These are phyloP conservation scores for Cryphonectria carpinicola DNA, from an alignment of 2,329 filamentous ascomycete genomes.

Conservation along the genomic window DNA sequence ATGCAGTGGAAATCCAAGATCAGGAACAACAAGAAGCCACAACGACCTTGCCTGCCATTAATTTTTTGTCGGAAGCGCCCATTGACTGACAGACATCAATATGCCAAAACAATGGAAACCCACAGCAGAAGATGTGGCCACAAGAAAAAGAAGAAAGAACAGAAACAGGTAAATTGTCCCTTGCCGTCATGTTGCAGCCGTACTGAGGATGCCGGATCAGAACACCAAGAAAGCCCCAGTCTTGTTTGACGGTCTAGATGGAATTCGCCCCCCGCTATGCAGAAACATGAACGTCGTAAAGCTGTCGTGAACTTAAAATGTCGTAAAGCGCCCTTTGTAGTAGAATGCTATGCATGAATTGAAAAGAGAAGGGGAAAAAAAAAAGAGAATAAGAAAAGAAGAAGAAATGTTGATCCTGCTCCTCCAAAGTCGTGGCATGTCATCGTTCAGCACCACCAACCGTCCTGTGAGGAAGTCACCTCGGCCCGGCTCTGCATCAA, in stretches of 20 bases:
- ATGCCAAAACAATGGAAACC: not conserved
- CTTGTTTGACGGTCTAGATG: constrained; percentile 22
- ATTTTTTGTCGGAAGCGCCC: not conserved
- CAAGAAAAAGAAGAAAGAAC: not conserved
- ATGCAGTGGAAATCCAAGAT: not conserved
- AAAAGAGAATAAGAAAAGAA: too few species aligned
- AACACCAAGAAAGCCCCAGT: constrained; percentile 5
- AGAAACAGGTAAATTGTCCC: constrained; percentile 7
- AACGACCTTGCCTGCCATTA: not conserved
- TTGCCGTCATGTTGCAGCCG: constrained; percentile 18
- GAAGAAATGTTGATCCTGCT: too few species aligned
- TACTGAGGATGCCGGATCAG: not conserved
- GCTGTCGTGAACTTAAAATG: not conserved
- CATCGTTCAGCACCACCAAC: constrained; percentile 1
- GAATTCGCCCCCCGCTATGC: constrained; percentile 28
- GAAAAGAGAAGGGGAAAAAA: not conserved
- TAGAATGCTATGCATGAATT: constrained; percentile 1
- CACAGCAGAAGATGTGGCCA: not conserved
- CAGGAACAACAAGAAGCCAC: not conserved
- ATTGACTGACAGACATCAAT: not conserved
- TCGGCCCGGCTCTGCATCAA: not conserved
- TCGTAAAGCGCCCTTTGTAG: constrained; percentile 2
- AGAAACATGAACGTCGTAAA: constrained; percentile 18
- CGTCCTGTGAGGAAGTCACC: not conserved
- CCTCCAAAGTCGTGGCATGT: not conserved